These are phyloP conservation scores for Chrysanthemum lavandulifolium DNA, from an alignment of 129 eudicot species.

Conservation along the genomic window DNA sequence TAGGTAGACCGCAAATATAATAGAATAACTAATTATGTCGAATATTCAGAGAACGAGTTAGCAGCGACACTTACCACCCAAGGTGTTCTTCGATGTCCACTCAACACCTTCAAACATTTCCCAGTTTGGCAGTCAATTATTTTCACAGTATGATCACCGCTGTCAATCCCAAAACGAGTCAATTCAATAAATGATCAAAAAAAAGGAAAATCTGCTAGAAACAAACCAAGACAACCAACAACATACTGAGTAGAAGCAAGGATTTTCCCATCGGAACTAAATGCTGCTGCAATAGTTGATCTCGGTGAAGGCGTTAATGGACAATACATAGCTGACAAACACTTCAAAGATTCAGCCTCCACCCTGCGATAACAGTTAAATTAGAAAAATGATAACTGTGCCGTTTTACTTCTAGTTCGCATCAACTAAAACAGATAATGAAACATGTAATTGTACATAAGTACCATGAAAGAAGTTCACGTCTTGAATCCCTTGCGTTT, in stretches of 20 bases:
- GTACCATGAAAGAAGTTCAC: too few species aligned
- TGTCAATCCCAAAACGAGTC: slow-evolving; percentile 35
- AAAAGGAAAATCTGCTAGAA: neutral
- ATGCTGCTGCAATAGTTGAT: slow-evolving; percentile 85
- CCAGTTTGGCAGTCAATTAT: slow-evolving; percentile 69
- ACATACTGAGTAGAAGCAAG: slow-evolving; percentile 80
- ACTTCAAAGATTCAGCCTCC: slow-evolving; percentile 62
- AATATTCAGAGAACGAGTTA: slow-evolving; percentile 13
- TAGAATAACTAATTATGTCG: neutral
- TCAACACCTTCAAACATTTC: slow-evolving; percentile 56
- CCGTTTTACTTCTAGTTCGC: slow-evolving; percentile 5
- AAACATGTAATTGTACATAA: neutral
- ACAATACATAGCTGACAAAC: slow-evolving; percentile 71
- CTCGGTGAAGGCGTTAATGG: slow-evolving; percentile 66
- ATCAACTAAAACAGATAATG: slow-evolving; percentile 4
- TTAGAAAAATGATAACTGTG: neutral
- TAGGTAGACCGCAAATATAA: slow-evolving; percentile 9
- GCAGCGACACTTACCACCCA: slow-evolving; percentile 57
- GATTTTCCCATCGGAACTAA: slow-evolving; percentile 71
- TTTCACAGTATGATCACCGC: slow-evolving; percentile 83
- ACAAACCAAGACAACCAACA: slow-evolving; percentile 7
- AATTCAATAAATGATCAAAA: slow-evolving; percentile 14
- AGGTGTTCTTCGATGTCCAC: slow-evolving; percentile 77
- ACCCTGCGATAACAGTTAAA: slow-evolving; percentile 40
- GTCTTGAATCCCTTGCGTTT: slow-evolving; percentile 53